These are phyloP conservation scores for Jacaranda copaia DNA, from an alignment of 257 asterid genomes.

Conservation along the genomic window DNA sequence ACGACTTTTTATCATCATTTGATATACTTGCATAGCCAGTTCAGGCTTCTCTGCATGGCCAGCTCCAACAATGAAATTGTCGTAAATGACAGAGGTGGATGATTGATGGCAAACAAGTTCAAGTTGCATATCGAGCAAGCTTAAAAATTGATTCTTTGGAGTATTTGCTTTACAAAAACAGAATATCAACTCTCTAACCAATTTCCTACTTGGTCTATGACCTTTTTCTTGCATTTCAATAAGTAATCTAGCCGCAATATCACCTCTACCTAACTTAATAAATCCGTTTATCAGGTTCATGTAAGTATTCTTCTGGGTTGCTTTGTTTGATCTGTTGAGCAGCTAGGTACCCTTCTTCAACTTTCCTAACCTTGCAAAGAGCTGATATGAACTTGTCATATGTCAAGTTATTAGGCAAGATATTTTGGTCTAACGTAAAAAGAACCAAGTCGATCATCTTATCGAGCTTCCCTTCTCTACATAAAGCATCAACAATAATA, in stretches of 20 bases:
- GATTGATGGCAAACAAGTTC: constrained; percentile 48
- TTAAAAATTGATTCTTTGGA: constrained; percentile 58
- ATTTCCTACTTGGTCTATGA: constrained; percentile 43
- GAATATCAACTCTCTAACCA: constrained; percentile 63
- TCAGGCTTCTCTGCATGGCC: constrained; percentile 74
- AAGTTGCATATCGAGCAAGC: constrained; percentile 69
- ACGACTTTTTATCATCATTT: constrained; percentile 59
- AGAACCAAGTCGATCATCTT: constrained; percentile 71
- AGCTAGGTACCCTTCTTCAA: constrained; percentile 70
- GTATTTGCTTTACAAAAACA: constrained; percentile 59
- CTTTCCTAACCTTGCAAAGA: constrained; percentile 60
- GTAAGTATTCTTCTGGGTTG: constrained; percentile 55
- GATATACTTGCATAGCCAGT: constrained; percentile 63
- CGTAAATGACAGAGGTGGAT: constrained; percentile 40
- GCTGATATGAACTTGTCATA: constrained; percentile 68
- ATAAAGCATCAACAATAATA: constrained; percentile 62
- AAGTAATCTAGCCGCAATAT: constrained; percentile 70
- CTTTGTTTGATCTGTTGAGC: constrained; percentile 52
- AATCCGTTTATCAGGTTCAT: constrained; percentile 64
- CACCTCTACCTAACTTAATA: constrained; percentile 60
- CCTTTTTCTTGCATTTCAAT: constrained; percentile 91
- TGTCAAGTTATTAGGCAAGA: constrained; percentile 46
- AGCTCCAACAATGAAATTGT: constrained; percentile 82
- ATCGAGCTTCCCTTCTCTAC: constrained; percentile 73
- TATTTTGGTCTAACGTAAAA: constrained; percentile 54